Conservation (phyloP, 169 alveolate species). For the Plasmodium knowlesi region DNA sequence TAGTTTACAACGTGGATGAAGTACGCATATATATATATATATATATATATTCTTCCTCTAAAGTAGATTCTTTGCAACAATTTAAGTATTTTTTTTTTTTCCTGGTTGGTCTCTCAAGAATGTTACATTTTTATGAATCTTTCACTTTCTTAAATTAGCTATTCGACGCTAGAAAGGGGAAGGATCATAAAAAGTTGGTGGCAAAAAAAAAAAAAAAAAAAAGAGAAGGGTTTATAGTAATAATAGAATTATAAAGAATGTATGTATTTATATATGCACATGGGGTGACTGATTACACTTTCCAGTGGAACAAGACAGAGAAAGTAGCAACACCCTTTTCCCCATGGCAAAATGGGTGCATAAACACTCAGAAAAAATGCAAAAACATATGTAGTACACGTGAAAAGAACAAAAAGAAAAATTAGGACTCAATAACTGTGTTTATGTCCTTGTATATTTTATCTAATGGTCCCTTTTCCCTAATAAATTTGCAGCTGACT, state of each 20-base stretch:
- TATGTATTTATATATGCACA: background rate
- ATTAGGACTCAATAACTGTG: constrained; percentile 39
- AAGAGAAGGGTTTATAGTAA: background rate
- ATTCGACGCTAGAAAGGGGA: background rate
- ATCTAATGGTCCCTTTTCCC: constrained; percentile 85
- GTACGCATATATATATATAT: background rate
- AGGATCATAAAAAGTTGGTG: background rate
- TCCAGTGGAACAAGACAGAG: background rate
- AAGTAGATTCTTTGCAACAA: background rate
- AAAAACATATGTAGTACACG: background rate
- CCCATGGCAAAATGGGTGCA: background rate
- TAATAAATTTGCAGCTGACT: constrained; percentile 89
- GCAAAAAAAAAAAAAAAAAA: background rate
- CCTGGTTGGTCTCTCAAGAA: background rate
- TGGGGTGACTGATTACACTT: background rate
- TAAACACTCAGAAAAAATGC: background rate
- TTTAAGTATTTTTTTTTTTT: background rate
- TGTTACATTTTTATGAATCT: background rate
- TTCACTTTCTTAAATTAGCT: background rate
- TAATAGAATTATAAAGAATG: background rate
- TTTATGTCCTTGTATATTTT: constrained; percentile 78
- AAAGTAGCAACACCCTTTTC: background rate
- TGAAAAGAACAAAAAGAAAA: background rate
- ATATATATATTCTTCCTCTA: background rate
- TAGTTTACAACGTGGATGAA: background rate